A percentile compares a stretch with the other conserved stretches of the same genome.
These are phyloP conservation scores for Medicago arabica DNA, from an alignment of 306 rosid genomes.

Conservation along the genomic window DNA sequence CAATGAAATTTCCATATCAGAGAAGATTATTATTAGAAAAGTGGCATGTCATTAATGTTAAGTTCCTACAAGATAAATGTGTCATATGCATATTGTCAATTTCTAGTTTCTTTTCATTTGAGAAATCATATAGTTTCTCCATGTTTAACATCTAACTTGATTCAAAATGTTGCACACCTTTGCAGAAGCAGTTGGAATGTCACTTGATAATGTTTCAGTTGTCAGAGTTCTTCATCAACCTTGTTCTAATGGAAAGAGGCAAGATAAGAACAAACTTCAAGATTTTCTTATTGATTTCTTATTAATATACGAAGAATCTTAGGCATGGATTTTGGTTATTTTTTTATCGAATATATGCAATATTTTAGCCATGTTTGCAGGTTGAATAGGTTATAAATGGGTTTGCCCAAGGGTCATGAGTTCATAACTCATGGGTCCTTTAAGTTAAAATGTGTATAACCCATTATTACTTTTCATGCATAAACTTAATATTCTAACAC, in stretches of 20 bases:
- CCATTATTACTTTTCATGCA: neutral
- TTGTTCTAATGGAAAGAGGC: slow-evolving; percentile 79
- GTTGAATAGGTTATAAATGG: neutral
- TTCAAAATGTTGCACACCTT: slow-evolving; percentile 37
- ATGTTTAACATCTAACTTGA: slow-evolving; percentile 28
- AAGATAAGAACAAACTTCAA: slow-evolving; percentile 48
- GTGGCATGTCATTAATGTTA: slow-evolving; percentile 24
- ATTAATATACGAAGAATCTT: slow-evolving; percentile 34
- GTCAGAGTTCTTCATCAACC: slow-evolving; percentile 84
- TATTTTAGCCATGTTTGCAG: slow-evolving; percentile 1
- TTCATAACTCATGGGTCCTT: neutral
- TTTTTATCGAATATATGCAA: slow-evolving; percentile 15
- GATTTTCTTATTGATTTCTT: slow-evolving; percentile 45
- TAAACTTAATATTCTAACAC: neutral
- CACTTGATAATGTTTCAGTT: slow-evolving; percentile 76
- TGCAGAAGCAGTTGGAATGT: slow-evolving; percentile 80
- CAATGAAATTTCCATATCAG: slow-evolving; percentile 18
- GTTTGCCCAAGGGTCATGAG: neutral
- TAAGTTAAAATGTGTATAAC: neutral
- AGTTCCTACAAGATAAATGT: slow-evolving; percentile 7
- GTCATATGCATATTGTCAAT: slow-evolving; percentile 13
- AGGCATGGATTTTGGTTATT: slow-evolving; percentile 15
- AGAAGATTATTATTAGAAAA: slow-evolving; percentile 24
- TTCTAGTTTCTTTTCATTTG: neutral
- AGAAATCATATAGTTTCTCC: slow-evolving; percentile 26